Conservation (phyloP, 2,329 filamentous ascomycete species). For the Trichoderma sp. region DNA sequence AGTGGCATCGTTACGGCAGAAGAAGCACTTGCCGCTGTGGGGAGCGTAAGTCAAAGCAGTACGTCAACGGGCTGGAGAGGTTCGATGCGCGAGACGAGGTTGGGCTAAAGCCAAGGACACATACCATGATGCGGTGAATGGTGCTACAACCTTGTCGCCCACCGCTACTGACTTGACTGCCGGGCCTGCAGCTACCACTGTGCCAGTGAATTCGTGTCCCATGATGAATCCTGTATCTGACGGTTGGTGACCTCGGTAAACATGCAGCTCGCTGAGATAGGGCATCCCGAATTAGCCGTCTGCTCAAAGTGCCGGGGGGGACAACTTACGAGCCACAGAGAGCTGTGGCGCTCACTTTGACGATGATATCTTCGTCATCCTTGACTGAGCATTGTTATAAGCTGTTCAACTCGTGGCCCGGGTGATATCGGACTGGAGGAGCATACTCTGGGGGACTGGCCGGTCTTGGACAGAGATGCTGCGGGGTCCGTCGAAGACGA, state of each 20-base stretch:
- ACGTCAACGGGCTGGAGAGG: not conserved
- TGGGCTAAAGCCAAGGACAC: slow-evolving; percentile 29
- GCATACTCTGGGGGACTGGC: slow-evolving; percentile 66
- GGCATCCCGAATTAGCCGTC: not conserved
- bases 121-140: slow-evolving; percentile 81
- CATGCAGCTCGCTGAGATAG: slow-evolving; percentile 67
- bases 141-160: slow-evolving; percentile 78
- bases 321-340: slow-evolving; percentile 78
- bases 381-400: slow-evolving; percentile 52
- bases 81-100: not conserved
- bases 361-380: slow-evolving; percentile 72
- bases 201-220: slow-evolving; percentile 88
- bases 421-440: too few relatives aligned
- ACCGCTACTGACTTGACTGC: slow-evolving; percentile 68
- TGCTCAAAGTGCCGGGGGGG: not conserved
- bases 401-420: slow-evolving; percentile 25
- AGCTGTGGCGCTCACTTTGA: slow-evolving; percentile 81
- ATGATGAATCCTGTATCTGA: slow-evolving; percentile 65
- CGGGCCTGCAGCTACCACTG: slow-evolving; percentile 67
- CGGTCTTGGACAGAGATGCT: slow-evolving; percentile 77
- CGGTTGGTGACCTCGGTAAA: slow-evolving; percentile 79
- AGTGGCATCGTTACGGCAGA: slow-evolving; percentile 75
- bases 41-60: not conserved
- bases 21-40: slow-evolving; percentile 68
- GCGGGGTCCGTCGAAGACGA: slow-evolving; percentile 80